Evolutionary conservation across 805 yeast genomes (phyloP).

Genomic region (Brettanomyces anomalus): DNA sequence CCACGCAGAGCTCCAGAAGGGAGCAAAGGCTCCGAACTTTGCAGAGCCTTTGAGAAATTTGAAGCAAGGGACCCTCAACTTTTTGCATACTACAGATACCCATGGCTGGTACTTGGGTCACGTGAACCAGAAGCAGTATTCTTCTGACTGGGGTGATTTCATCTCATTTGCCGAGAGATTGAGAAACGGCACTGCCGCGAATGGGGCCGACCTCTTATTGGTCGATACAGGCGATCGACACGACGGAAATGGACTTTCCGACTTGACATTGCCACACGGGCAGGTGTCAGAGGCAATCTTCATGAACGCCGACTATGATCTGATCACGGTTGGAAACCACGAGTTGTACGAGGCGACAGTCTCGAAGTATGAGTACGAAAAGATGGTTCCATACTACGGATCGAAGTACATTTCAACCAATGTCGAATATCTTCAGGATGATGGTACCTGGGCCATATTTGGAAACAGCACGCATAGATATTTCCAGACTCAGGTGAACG

Average conservation of each 20-base stretch:
- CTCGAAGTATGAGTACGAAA: constrained; percentile 55
- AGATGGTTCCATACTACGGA: constrained; percentile 48
- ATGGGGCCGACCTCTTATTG: constrained; percentile 55
- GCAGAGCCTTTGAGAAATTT: constrained; percentile 41
- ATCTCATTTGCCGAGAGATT: constrained; percentile 55
- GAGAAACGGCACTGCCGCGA: constrained; percentile 18
- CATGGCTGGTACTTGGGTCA: constrained; percentile 98
- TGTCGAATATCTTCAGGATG: constrained; percentile 45
- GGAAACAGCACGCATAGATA: constrained; percentile 57
- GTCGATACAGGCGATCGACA: constrained; percentile 91
- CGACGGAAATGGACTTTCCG: constrained; percentile 89
- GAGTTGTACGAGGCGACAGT: constrained; percentile 68
- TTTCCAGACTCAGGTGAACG: constrained; percentile 51
- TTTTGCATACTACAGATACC: constrained; percentile 92
- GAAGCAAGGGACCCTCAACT: constrained; percentile 65
- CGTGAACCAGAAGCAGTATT: constrained; percentile 61
- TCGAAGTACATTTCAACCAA: constrained; percentile 64
- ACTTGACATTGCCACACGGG: constrained; percentile 72
- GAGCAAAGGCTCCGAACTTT: constrained; percentile 25
- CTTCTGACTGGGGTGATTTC: constrained; percentile 91
- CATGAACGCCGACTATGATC: constrained; percentile 57
- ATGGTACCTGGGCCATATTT: constrained; percentile 46
- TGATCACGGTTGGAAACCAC: constrained; percentile 84
- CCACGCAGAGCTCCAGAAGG: constrained; percentile 15
- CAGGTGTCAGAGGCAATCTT: constrained; percentile 52